Conservation (phyloP, 2,329 filamentous ascomycete genomes). For the Colletotrichum sojae region DNA sequence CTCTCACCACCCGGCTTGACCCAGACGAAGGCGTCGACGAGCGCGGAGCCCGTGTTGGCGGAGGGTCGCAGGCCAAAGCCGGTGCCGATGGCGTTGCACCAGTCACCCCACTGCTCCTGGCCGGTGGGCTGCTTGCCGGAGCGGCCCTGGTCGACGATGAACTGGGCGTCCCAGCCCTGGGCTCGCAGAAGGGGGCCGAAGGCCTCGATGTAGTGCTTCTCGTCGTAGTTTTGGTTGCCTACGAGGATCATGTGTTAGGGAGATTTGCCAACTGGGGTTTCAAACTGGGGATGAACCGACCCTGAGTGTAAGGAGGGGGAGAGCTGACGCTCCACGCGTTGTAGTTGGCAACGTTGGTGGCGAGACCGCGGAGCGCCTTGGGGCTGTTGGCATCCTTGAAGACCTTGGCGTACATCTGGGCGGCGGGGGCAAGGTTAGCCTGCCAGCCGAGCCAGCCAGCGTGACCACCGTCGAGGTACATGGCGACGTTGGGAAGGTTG, state of each 20-base stretch:
- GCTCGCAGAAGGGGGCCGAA: constrained; percentile 74
- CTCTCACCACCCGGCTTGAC: constrained; percentile 77
- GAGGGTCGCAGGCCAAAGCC: constrained; percentile 77
- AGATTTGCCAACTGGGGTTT: background rate
- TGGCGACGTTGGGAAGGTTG: constrained; percentile 69
- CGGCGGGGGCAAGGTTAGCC: constrained; percentile 65
- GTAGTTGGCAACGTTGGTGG: constrained; percentile 71
- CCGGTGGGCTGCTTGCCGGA: constrained; percentile 68
- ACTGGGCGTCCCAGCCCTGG: constrained; percentile 60
- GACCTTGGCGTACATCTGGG: constrained; percentile 60
- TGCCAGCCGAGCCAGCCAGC: constrained; percentile 72
- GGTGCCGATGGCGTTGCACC: constrained; percentile 76
- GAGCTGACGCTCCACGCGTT: constrained; percentile 61
- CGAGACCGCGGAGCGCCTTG: constrained; percentile 65
- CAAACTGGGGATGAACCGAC: constrained; percentile 39
- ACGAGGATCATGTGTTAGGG: constrained; percentile 45
- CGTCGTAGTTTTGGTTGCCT: constrained; percentile 66
- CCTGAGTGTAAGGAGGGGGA: constrained; percentile 61
- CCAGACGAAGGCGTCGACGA: constrained; percentile 79
- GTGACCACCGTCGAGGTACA: constrained; percentile 69
- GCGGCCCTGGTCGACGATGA: constrained; percentile 68
- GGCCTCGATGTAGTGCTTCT: constrained; percentile 71
- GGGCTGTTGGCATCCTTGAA: constrained; percentile 67
- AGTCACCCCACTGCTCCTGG: constrained; percentile 74
- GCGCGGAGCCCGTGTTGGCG: constrained; percentile 70